phyloP scores from a whole-genome alignment of 2,329 filamentous ascomycete species.

The Neofusicoccum parvum region DNA sequence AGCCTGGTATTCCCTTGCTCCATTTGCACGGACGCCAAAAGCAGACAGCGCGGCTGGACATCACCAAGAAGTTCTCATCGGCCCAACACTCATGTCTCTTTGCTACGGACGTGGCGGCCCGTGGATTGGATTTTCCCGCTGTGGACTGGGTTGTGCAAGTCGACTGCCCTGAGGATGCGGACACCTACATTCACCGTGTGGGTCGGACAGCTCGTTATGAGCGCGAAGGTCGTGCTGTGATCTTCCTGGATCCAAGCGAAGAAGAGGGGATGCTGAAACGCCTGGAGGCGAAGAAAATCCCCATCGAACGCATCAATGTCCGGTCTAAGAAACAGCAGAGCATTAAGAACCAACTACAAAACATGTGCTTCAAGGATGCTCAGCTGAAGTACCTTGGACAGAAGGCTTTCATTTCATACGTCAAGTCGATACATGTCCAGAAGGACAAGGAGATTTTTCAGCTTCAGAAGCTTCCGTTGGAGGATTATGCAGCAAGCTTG shows the following conservation, averaged over 20 bases:
- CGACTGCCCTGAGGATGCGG: slow-evolving; percentile 95
- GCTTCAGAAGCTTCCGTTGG: slow-evolving; percentile 77
- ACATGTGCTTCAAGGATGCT: slow-evolving; percentile 93
- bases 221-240: slow-evolving; percentile 79
- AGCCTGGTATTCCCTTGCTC: slow-evolving; percentile 89
- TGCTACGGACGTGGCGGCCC: slow-evolving; percentile 90
- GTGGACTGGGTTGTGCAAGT: slow-evolving; percentile 99
- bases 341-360: slow-evolving; percentile 83
- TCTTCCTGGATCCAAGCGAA: slow-evolving; percentile 91
- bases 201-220: slow-evolving; percentile 94
- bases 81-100: slow-evolving; percentile 87
- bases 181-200: slow-evolving; percentile 97
- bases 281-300: slow-evolving; percentile 86
- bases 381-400: slow-evolving; percentile 94
- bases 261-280: slow-evolving; percentile 87
- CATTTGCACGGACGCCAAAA: slow-evolving; percentile 95
- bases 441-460: slow-evolving; percentile 92
- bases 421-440: slow-evolving; percentile 81
- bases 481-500: slow-evolving; percentile 81
- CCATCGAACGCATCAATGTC: slow-evolving; percentile 82
- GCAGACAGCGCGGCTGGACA: slow-evolving; percentile 83
- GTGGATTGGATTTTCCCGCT: slow-evolving; percentile 92
- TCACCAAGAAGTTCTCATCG: slow-evolving; percentile 78
- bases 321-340: slow-evolving; percentile 86
- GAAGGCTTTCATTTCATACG: slow-evolving; percentile 92